Evolutionary conservation across 192 early-diverging fungal genomes (phyloP).

Genomic region (Chytriomyces sp.): DNA sequence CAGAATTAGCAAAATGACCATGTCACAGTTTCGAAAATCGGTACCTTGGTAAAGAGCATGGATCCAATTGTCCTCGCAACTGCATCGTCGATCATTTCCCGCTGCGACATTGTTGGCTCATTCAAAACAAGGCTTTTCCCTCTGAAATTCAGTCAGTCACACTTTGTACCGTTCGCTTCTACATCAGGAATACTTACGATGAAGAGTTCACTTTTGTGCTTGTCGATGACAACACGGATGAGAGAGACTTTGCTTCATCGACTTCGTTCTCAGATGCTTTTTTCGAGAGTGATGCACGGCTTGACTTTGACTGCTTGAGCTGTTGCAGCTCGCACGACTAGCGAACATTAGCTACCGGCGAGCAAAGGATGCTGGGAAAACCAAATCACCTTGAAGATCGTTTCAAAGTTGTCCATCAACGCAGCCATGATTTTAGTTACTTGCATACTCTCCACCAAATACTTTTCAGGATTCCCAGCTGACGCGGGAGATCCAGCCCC

Average conservation of each 20-base stretch:
- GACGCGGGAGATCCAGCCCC: slow-evolving; percentile 3
- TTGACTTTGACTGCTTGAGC: background rate
- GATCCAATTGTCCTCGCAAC: slow-evolving; percentile 14
- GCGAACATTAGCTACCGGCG: too few species aligned
- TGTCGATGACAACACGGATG: too few species aligned
- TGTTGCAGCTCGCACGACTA: too few species aligned
- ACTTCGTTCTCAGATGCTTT: slow-evolving; percentile 4
- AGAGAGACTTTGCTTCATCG: background rate
- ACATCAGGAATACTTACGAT: too few species aligned
- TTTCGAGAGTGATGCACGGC: background rate
- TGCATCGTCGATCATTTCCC: slow-evolving; percentile 7
- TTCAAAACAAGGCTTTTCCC: too few species aligned
- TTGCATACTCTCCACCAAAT: slow-evolving; percentile 40
- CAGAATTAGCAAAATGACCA: too few species aligned
- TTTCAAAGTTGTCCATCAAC: slow-evolving; percentile 40
- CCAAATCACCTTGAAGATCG: slow-evolving; percentile 33
- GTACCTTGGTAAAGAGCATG: slow-evolving; percentile 22
- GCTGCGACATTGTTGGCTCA: slow-evolving; percentile 14
- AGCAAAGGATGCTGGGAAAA: too few species aligned
- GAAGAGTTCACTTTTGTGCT: too few species aligned
- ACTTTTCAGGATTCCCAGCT: slow-evolving; percentile 36
- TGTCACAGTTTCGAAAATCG: background rate
- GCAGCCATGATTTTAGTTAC: slow-evolving; percentile 39
- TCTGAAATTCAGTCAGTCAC: too few species aligned
- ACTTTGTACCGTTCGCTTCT: too few species aligned